Evolutionary conservation across 2,329 filamentous ascomycete species (phyloP), one percentile per base, ranked within the genome.

Genomic region (Talaromyces sp.): DNA sequence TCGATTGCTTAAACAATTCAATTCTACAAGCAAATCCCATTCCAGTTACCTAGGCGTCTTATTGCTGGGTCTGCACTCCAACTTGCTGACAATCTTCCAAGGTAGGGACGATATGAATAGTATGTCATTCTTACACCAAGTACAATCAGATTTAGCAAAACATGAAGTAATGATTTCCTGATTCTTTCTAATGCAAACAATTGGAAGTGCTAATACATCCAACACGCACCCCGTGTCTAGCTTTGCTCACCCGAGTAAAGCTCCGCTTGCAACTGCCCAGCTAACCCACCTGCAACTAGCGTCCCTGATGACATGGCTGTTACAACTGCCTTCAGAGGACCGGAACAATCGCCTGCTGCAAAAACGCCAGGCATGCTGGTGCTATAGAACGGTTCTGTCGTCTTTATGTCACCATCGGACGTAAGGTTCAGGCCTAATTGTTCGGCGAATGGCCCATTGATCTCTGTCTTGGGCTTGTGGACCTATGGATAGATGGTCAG

Each of bases 341-440:
- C 63, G 3, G 63, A 66, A 51, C 73, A 77, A 65, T 86, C 82
- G 0, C 83, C 83, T 1, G 72, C 79, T 0, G 81, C 81, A 67
- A 80, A 83, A 2, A 81, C 77, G 0, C 82, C 82, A 2, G 68
- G 65, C 0, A 82, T 73, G 48, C 65, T 80, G 3, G 81, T 82
- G 63, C 77, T 72, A 37, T 77, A 71, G 60, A 82, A 80, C 32
- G 80, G 79, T 1, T 64, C 57, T 14, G 22, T 19, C 0, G 68
- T 66, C 48, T 76, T 71, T 24, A 83, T 71, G 30, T 80, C 76
- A 0, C 80, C 80, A 17, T 50, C 46, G 27, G 44, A 22, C 10
- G 41, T 52, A 11, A 48, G 14, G 5, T 33, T 9, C 45, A 48
- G 24, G 13, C 13, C 47, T 30, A n/a, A 24, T 39, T 16, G 43